Percentiles rank a stretch among this genome's conserved stretches.
Evolutionary conservation across 768 basidiomycete genomes (phyloP).

Genomic region (Leccinum subtestaceum): DNA sequence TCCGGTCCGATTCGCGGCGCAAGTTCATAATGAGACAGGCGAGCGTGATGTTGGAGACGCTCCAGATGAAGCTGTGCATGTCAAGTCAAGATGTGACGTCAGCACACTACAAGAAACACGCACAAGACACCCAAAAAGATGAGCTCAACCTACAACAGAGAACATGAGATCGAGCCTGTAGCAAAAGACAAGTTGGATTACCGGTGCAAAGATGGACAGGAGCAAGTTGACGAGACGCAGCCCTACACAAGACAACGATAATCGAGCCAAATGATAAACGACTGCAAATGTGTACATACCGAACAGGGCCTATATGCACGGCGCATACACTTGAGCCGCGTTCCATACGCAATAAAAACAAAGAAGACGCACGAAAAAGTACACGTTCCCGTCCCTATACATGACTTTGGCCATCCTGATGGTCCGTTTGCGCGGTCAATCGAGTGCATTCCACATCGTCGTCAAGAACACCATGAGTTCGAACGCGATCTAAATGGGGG

Average conservation of each 20-base stretch:
- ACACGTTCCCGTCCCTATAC: conserved; percentile 23
- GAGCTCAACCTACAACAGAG: conserved; percentile 18
- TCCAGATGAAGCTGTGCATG: conserved; percentile 26
- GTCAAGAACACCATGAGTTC: conserved; percentile 29
- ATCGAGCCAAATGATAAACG: neutral
- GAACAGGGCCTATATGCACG: conserved; percentile 14
- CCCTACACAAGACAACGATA: conserved; percentile 1
- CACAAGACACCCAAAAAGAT: conserved; percentile 25
- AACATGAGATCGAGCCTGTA: neutral
- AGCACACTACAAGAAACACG: neutral
- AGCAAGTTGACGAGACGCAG: conserved; percentile 24
- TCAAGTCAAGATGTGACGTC: neutral
- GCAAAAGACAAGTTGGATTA: neutral
- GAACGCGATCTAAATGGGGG: conserved; percentile 21
- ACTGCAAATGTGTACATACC: conserved; percentile 10
- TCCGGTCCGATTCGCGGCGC: conserved; percentile 16
- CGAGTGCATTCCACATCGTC: too few relatives aligned
- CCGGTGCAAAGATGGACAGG: conserved; percentile 21
- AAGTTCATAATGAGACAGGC: conserved; percentile 35
- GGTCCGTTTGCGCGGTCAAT: neutral
- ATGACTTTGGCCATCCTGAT: conserved; percentile 12
- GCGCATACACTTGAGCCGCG: neutral
- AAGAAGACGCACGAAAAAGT: conserved; percentile 21
- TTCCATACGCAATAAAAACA: neutral
- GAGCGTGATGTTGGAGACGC: conserved; percentile 30